A percentile compares a stretch with the other conserved stretches of the same genome.
Evolutionary conservation across 148 eudicot species (phyloP).

Genomic region (Fagopyrum tataricum): DNA sequence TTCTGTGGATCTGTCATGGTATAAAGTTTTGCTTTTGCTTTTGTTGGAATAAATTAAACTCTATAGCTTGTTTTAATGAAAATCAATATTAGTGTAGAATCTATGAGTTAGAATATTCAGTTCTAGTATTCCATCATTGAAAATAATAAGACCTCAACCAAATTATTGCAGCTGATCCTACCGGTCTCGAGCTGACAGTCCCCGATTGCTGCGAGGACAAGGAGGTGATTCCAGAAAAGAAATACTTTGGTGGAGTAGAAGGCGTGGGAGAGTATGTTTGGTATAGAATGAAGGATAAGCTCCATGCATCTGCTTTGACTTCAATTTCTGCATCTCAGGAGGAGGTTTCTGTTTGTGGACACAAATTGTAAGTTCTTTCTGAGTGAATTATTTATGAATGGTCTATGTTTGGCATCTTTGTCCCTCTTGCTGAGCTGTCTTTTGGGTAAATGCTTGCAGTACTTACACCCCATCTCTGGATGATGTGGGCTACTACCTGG

Average conservation of each 20-base stretch:
- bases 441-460: slow-evolving; percentile 33
- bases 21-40: neutral
- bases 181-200: slow-evolving; percentile 64
- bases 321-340: slow-evolving; percentile 37
- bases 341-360: slow-evolving; percentile 48
- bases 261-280: slow-evolving; percentile 72
- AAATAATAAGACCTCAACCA: neutral
- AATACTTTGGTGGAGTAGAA: slow-evolving; percentile 91
- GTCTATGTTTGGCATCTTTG: slow-evolving; percentile 3
- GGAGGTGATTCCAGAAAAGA: slow-evolving; percentile 54
- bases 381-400: neutral
- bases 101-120: neutral
- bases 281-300: slow-evolving; percentile 63
- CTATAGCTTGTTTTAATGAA: neutral
- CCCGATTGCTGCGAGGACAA: slow-evolving; percentile 70
- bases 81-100: neutral
- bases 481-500: slow-evolving; percentile 82
- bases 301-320: slow-evolving; percentile 39
- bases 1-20: neutral
- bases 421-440: neutral
- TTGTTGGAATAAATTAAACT: slow-evolving; percentile 1
- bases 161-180: slow-evolving; percentile 61
- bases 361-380: slow-evolving; percentile 45
- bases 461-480: slow-evolving; percentile 73
- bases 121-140: neutral